These are phyloP conservation scores for Medicago truncatula DNA, from an alignment of 306 rosid genomes.

Conservation along the genomic window MtrunA17r5.0-ANR NC_053045.1:15367501-15368000, in stretches of 20 bases:
- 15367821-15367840: conserved; percentile 21
- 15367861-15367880: conserved; percentile 10
- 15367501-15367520: conserved; percentile 72
- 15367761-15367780: conserved; percentile 20
- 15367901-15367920: not conserved
- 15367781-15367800: conserved; percentile 24
- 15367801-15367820: conserved; percentile 13
- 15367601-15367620: conserved; percentile 42
- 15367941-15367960: conserved; percentile 12
- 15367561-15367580: conserved; percentile 89
- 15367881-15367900: not conserved
- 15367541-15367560: conserved; percentile 77
- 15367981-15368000: not conserved
- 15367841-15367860: not conserved
- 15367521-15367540: conserved; percentile 62
- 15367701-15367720: conserved; percentile 13
- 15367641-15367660: conserved; percentile 48
- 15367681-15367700: conserved; percentile 1
- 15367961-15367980: not conserved
- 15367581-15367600: conserved; percentile 54
- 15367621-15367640: conserved; percentile 32
- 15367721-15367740: conserved; percentile 30
- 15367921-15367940: not conserved
- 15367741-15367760: conserved; percentile 31
- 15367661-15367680: conserved; percentile 56